phyloP scores from a whole-genome alignment of 768 basidiomycete species.

The Suillus spraguei region DNA sequence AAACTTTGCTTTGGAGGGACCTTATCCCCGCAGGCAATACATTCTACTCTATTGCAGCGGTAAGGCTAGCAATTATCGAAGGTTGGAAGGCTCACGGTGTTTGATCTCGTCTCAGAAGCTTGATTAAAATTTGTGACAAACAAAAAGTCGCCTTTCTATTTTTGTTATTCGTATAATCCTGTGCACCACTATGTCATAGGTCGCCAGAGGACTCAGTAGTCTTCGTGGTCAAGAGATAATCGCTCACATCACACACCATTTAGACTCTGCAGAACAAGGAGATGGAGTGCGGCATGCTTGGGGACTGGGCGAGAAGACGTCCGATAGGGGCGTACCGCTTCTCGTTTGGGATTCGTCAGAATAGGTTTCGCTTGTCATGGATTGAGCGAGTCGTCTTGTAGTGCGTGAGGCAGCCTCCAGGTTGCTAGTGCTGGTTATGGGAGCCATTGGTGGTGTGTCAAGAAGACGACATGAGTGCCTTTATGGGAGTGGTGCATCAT shows the following conservation, averaged over 20 bases:
- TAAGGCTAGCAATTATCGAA: not conserved
- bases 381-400: not conserved
- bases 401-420: not conserved
- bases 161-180: not conserved
- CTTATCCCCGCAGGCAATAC: conserved; percentile 44
- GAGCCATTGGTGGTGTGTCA: not conserved
- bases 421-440: not conserved
- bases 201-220: not conserved
- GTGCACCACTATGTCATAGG: conserved; percentile 1
- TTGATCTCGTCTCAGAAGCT: conserved; percentile 5
- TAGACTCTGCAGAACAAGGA: not conserved
- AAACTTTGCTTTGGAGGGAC: conserved; percentile 27
- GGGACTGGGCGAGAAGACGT: not conserved
- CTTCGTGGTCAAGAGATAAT: not conserved
- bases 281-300: not conserved
- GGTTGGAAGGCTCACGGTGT: not conserved
- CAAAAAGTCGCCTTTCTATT: not conserved
- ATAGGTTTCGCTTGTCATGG: not conserved
- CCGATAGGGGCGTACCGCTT: conserved; percentile 1
- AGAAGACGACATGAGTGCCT: not conserved
- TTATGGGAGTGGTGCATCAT: conserved; percentile 6
- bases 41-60: conserved; percentile 28
- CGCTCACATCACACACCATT: not conserved
- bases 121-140: conserved; percentile 2
- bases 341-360: not conserved